These are phyloP conservation scores for Colletotrichum godetiae DNA, from an alignment of 2,329 filamentous ascomycete species.

Conservation along the genomic window DNA sequence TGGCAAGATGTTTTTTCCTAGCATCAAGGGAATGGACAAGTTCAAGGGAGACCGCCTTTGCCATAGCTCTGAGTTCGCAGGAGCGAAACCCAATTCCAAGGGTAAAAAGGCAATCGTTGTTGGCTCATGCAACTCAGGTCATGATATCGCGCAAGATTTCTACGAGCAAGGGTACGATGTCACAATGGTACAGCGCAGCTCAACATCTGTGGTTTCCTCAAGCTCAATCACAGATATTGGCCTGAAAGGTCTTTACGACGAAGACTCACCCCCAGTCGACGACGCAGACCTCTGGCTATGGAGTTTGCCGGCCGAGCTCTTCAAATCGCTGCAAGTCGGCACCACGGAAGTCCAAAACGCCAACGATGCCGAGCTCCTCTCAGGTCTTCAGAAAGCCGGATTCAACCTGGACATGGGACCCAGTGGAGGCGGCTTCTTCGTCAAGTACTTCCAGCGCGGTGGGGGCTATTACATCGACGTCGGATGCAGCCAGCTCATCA, in stretches of 20 bases:
- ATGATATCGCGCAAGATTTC: conserved; percentile 77
- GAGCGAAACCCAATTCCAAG: conserved; percentile 57
- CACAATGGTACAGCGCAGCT: conserved; percentile 77
- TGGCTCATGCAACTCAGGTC: conserved; percentile 75
- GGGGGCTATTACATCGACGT: conserved; percentile 44
- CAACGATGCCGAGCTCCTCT: conserved; percentile 52
- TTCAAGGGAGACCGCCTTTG: conserved; percentile 69
- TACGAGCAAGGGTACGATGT: conserved; percentile 74
- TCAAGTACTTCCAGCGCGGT: conserved; percentile 48
- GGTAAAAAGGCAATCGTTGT: conserved; percentile 74
- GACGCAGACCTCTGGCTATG: conserved; percentile 74
- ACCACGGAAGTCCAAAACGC: conserved; percentile 48
- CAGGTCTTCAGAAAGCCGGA: conserved; percentile 63
- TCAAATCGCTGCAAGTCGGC: conserved; percentile 69
- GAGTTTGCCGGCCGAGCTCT: conserved; percentile 67
- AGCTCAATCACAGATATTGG: conserved; percentile 63
- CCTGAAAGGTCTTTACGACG: conserved; percentile 62
- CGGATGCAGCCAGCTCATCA: conserved; percentile 43
- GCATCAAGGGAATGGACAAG: conserved; percentile 60
- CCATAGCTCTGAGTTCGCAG: conserved; percentile 68
- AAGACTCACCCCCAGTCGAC: conserved; percentile 69
- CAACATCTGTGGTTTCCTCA: conserved; percentile 72
- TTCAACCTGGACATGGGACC: conserved; percentile 71
- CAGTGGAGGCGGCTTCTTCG: conserved; percentile 58
- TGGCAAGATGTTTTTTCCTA: conserved; percentile 70